These are phyloP conservation scores for Syzygium aromaticum DNA, from an alignment of 345 rosid species.

Conservation along the genomic window DNA sequence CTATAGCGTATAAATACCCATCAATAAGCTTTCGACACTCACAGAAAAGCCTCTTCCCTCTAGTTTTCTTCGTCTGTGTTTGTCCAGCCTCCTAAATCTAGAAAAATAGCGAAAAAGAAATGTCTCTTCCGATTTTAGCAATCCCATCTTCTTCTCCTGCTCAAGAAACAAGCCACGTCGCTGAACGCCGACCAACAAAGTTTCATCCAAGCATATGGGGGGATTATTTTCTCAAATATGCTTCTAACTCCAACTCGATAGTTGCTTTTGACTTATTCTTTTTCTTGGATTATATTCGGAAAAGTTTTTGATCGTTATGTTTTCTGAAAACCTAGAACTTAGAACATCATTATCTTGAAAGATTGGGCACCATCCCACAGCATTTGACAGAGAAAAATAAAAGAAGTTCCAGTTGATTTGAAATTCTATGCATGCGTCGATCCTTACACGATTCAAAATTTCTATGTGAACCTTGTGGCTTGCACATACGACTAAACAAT, in stretches of 20 bases:
- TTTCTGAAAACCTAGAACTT: neutral
- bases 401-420: neutral
- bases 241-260: neutral
- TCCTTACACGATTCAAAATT: no score
- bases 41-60: no score
- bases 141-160: neutral
- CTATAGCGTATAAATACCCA: no score
- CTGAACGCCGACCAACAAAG: neutral
- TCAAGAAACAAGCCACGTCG: neutral
- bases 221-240: neutral
- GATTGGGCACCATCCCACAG: neutral
- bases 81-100: neutral
- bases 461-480: no score
- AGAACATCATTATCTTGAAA: neutral
- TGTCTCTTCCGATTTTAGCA: neutral
- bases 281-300: neutral
- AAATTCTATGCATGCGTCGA: neutral
- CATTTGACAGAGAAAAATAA: neutral
- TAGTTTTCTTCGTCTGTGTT: no score
- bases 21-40: no score
- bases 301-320: no score
- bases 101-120: neutral
- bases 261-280: neutral
- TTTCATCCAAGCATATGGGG: neutral
- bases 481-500: no score